Base-by-base conservation (phyloP, 805 yeast species). In the Saturnispora sekii region DNA sequence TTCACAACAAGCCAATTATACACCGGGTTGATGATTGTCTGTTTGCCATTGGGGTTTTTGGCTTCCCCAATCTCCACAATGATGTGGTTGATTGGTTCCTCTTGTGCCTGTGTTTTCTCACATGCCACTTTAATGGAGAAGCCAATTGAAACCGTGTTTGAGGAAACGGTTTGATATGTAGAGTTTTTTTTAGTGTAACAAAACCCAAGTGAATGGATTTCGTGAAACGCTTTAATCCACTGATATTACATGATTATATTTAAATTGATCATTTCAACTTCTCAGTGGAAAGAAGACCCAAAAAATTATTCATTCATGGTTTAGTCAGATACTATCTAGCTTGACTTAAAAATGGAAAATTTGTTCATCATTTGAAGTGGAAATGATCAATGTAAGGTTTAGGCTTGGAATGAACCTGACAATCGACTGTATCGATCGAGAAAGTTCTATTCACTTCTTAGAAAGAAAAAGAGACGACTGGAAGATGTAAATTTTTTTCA, bases 101-200 rank as follows among this genome's bases (percentile, higher is more conserved):
- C 95, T 11, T 80, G 84, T 18, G 93, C 88, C 43, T 65, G 83
- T 42, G 89, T 93, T 35, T 69, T 89, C 46, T 77, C 95, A 4
- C 99, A 93, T 65, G 98, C 98, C 38, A 70, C 90, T 12, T 73
- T 93, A 52, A 76, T 93, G 83, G 98, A 93, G 63, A 93, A 93
- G 67, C 99, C 99, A 37, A 86, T 93, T 53, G 98, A 93, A 70
- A 84, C 94, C 32, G 97, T 93, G 16, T 93, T 93, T 60, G 96
- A 89, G 65, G 97, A 89, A 63, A 52, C 56, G 38, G 74, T 69
- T 50, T 69, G 38, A 18, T 16, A 10, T 17, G 12, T 14, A 35
- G 12, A 17, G 18, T 35, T 16, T 9, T 16, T 12, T 14, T 16
- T 14, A 18, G 32, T 11, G 15, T 16, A 21, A 21, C 8, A 5